Conservation (phyloP, 2,329 filamentous ascomycete species). For the Ploettnerulaceae sp. region DNA sequence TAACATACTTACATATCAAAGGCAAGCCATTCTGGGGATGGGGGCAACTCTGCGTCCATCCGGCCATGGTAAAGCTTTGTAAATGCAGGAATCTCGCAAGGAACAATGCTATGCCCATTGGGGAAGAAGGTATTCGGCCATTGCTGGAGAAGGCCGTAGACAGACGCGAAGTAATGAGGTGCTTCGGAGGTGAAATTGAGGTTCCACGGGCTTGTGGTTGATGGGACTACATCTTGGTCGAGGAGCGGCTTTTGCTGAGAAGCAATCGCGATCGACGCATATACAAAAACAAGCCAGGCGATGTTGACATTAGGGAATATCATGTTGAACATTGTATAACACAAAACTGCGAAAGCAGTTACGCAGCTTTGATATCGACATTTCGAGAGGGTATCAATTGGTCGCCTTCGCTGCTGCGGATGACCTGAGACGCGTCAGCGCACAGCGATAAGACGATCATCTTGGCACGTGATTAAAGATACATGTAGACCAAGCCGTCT, state of each 20-base stretch:
- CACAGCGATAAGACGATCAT: not conserved
- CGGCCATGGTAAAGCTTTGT: conserved; percentile 48
- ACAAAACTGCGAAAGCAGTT: not conserved
- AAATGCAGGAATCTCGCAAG: conserved; percentile 42
- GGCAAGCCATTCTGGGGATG: conserved; percentile 48
- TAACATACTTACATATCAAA: conserved; percentile 40
- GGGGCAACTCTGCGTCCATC: conserved; percentile 37
- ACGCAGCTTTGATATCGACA: not conserved
- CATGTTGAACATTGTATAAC: not conserved
- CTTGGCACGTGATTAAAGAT: not conserved
- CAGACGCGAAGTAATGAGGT: conserved; percentile 46
- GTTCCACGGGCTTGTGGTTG: conserved; percentile 22
- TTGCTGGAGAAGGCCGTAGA: conserved; percentile 44
- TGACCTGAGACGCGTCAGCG: conserved; percentile 1
- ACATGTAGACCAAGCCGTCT: too few species aligned
- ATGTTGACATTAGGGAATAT: not conserved
- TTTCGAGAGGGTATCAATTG: not conserved
- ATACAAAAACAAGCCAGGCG: not conserved
- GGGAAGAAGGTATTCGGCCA: conserved; percentile 49
- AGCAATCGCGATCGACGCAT: not conserved
- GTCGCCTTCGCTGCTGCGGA: not conserved
- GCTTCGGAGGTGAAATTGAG: conserved; percentile 45
- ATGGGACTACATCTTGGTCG: not conserved
- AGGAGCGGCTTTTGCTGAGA: conserved; percentile 11
- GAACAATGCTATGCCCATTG: conserved; percentile 44